Percentiles rank a stretch among this genome's conserved stretches.
These are phyloP conservation scores for Kuraishia borneana DNA, from an alignment of 805 yeast genomes.

Conservation along the genomic window DNA sequence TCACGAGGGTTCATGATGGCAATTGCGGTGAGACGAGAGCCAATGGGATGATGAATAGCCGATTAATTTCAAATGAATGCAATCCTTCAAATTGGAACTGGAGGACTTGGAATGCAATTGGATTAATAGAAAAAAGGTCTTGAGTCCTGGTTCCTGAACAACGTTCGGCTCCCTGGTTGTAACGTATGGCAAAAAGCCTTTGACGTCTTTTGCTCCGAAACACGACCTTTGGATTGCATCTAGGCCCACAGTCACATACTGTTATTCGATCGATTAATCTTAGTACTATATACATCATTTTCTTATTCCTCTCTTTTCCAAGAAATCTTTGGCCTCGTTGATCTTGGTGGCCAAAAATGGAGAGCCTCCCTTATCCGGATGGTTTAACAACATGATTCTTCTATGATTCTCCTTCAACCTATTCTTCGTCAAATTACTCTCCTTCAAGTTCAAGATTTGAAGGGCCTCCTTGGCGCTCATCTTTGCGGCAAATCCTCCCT, in stretches of 20 bases:
- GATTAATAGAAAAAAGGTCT: too few relatives aligned
- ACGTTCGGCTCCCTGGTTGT: too few relatives aligned
- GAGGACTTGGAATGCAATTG: too few relatives aligned
- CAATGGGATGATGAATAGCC: too few relatives aligned
- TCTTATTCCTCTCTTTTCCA: conserved; percentile 45
- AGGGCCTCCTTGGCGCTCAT: conserved; percentile 86
- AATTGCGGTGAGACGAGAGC: neutral
- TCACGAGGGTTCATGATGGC: neutral
- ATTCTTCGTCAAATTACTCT: conserved; percentile 47
- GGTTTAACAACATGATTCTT: conserved; percentile 76
- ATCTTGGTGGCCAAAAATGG: conserved; percentile 83
- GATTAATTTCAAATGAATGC: too few relatives aligned
- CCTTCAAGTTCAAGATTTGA: conserved; percentile 68
- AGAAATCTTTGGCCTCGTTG: conserved; percentile 81
- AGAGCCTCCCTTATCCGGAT: conserved; percentile 93
- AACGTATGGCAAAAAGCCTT: neutral
- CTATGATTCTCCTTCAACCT: conserved; percentile 73
- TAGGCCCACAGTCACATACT: neutral
- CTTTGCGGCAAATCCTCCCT: conserved; percentile 88
- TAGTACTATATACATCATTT: neutral
- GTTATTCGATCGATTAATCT: neutral
- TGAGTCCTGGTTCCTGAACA: too few relatives aligned
- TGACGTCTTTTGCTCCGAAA: neutral
- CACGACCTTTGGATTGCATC: neutral
- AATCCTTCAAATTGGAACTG: too few relatives aligned